Evolutionary conservation across 352 stramenopile species (phyloP), one percentile per base, ranked within the genome.

Genomic region (Aphanomyces invadans): DNA sequence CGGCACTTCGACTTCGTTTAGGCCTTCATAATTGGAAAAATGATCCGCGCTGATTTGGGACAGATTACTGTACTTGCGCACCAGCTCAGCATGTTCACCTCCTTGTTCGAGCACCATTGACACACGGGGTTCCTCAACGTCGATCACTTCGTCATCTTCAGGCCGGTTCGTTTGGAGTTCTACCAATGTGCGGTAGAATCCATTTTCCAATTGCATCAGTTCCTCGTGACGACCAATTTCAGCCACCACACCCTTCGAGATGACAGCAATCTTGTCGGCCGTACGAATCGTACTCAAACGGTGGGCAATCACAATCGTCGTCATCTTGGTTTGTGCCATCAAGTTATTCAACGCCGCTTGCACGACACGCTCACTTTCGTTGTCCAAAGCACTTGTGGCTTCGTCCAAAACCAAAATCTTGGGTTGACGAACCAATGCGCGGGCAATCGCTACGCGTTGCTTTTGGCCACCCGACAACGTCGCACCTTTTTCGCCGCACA

Each of bases 381-480:
- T 74, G 67, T 92, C 87, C 4, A 96, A 71, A 4, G 79, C 76
- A 36, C 77, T 73, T 5, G 86, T 96, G 1, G 88, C 84, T 71
- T 95, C 89, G 69, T 93, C 85, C 15, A 87, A 64, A 12, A 87
- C 53, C 26, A 86, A 62, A 57, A 91, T 73, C 32, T 72, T 71
- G 10, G 70, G 71, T 23, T 73, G 45, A 1, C 70, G 70, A 11
- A 98, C 64, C 15, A 97, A 62, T 1, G 87, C 90, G 44, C 92
- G 76, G 12, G 85, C 84, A 63, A 97, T 95, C 11, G 79, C 78
- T 48, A 94, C 76, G 26, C 85, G 65, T 70, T 98, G 88, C 60
- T 92, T 92, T 78, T 97, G 84, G 19, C 92, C 88, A 31, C 88
- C 96, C n/a, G 85, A 97, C 4, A 98, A 73, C 23, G 82, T 79